phyloP scores from a whole-genome alignment of 2,329 filamentous ascomycete genomes.

The Cladorrhinum sp. region DNA sequence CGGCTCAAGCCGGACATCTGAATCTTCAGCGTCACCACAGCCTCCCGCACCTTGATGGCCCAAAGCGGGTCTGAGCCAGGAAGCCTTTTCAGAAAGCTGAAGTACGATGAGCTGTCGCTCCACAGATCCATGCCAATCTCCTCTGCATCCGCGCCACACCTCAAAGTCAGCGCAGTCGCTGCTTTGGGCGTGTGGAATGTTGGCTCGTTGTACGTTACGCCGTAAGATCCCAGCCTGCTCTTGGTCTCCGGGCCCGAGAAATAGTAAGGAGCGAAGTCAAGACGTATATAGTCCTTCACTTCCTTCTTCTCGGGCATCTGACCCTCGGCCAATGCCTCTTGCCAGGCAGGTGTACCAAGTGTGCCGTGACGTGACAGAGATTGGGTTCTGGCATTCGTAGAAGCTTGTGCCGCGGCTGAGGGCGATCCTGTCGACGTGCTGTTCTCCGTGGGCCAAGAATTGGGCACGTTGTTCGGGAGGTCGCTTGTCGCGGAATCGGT shows the following conservation, averaged over 20 bases:
- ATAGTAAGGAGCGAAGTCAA: constrained; percentile 24
- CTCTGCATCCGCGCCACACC: constrained; percentile 8
- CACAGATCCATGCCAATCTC: constrained; percentile 25
- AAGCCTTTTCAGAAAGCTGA: constrained; percentile 22
- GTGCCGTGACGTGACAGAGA: not conserved
- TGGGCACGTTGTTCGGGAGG: too few relatives aligned
- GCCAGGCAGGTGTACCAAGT: not conserved
- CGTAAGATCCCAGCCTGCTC: constrained; percentile 18
- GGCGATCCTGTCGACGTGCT: too few relatives aligned
- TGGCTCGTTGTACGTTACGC: constrained; percentile 23
- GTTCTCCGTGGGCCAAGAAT: too few relatives aligned
- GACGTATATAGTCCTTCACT: constrained; percentile 9
- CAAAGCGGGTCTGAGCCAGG: constrained; percentile 25
- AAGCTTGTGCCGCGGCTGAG: too few relatives aligned
- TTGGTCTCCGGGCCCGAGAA: constrained; percentile 18
- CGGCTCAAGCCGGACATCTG: not conserved
- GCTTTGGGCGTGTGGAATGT: constrained; percentile 25
- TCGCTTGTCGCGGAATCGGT: too few relatives aligned
- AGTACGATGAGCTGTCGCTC: constrained; percentile 24
- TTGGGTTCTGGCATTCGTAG: not conserved
- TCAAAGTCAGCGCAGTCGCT: constrained; percentile 14
- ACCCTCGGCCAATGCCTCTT: not conserved
- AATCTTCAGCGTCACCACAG: constrained; percentile 6
- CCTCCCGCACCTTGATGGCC: constrained; percentile 25
- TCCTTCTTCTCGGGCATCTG: not conserved